These are phyloP conservation scores for Amphibolis antarctica DNA, from an alignment of 106 monocot genomes.

Conservation along the genomic window DNA sequence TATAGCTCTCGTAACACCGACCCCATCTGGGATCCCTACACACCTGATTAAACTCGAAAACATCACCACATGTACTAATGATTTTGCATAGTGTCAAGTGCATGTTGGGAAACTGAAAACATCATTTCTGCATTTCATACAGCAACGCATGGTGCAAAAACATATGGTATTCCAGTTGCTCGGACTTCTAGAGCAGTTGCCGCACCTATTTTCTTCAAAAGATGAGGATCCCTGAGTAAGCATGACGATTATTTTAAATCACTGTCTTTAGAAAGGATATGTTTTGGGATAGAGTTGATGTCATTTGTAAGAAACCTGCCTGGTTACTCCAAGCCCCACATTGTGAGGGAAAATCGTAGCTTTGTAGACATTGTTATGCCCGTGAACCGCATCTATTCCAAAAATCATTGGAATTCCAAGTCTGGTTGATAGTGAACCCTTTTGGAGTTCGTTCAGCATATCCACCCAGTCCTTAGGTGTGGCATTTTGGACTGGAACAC, in stretches of 20 bases:
- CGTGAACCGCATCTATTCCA: slow-evolving; percentile 81
- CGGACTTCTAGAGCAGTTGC: slow-evolving; percentile 43
- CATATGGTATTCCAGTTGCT: slow-evolving; percentile 38
- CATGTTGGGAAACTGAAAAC: background rate
- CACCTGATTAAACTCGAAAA: slow-evolving; percentile 5
- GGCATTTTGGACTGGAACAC: slow-evolving; percentile 38
- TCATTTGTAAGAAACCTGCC: slow-evolving; percentile 15
- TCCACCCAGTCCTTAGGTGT: slow-evolving; percentile 39
- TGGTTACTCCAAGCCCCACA: slow-evolving; percentile 66
- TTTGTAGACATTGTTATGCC: slow-evolving; percentile 64
- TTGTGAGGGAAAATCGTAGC: slow-evolving; percentile 85
- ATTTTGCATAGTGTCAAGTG: background rate
- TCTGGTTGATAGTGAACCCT: slow-evolving; percentile 45
- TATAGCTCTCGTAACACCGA: slow-evolving; percentile 52
- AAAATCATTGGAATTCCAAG: slow-evolving; percentile 78
- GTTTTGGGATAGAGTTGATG: background rate
- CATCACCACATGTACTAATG: background rate
- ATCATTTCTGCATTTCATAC: slow-evolving; percentile 1
- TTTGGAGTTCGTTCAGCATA: slow-evolving; percentile 58
- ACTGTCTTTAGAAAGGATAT: background rate
- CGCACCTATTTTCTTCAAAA: slow-evolving; percentile 35
- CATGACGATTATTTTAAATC: background rate
- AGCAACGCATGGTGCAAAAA: slow-evolving; percentile 38
- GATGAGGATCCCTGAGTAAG: slow-evolving; percentile 36
- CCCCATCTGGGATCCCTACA: slow-evolving; percentile 70